These are phyloP conservation scores for Paramecium sonneborni DNA, from an alignment of 73 alveolate species.

Conservation along the genomic window DNA sequence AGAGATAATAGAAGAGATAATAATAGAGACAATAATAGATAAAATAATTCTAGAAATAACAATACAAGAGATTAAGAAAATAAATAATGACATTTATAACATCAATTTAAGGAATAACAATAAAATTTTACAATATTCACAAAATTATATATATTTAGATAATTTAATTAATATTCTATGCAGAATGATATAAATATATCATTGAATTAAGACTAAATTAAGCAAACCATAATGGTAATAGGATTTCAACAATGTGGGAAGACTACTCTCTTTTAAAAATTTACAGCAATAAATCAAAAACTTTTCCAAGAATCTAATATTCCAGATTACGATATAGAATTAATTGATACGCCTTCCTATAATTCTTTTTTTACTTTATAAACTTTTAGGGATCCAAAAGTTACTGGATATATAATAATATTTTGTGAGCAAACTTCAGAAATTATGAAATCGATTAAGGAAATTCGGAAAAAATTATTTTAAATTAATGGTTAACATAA, in stretches of 20 bases:
- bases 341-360: constrained; percentile 50
- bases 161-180: neutral
- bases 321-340: neutral
- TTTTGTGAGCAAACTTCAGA: neutral
- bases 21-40: neutral
- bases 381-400: neutral
- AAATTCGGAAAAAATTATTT: constrained; percentile 21
- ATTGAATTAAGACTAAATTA: neutral
- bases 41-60: neutral
- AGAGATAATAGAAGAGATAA: neutral
- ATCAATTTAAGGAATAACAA: neutral
- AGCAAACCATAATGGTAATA: neutral
- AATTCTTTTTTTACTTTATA: constrained; percentile 11
- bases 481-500: constrained; percentile 14
- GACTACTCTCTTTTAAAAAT: no score
- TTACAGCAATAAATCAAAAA: neutral
- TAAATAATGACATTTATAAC: neutral
- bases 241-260: neutral
- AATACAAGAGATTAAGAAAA: neutral
- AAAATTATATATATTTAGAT: neutral
- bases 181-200: neutral
- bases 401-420: constrained; percentile 20
- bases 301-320: neutral
- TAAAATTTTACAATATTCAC: neutral
- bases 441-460: neutral